These are phyloP conservation scores for Coemansia sp. DNA, from an alignment of 192 early-diverging fungal species.

Conservation along the genomic window DNA sequence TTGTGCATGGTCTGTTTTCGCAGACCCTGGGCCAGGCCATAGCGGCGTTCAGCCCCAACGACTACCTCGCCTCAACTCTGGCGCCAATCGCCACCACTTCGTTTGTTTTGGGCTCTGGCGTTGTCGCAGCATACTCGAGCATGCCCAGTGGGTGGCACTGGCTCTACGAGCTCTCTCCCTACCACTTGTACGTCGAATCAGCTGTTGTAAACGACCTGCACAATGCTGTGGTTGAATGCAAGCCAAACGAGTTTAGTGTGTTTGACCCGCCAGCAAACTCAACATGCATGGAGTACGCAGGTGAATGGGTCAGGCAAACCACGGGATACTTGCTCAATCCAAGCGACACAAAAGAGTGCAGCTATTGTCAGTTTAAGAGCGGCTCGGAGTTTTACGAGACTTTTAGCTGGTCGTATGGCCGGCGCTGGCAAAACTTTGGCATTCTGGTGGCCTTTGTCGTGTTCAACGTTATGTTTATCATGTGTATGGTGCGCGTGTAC, in stretches of 20 bases:
- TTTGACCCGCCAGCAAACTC: conserved; percentile 52
- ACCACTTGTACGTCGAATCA: conserved; percentile 62
- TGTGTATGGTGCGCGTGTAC: conserved; percentile 37
- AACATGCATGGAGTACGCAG: conserved; percentile 56
- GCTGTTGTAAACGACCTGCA: conserved; percentile 61
- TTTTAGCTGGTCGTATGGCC: conserved; percentile 57
- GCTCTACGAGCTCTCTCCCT: conserved; percentile 67
- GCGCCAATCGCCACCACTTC: conserved; percentile 64
- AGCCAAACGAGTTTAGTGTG: conserved; percentile 41
- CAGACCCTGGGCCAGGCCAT: conserved; percentile 61
- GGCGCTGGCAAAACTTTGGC: conserved; percentile 65
- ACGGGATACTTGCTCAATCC: conserved; percentile 55
- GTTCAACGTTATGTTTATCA: conserved; percentile 55
- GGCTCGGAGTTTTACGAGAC: conserved; percentile 33
- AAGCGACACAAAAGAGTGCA: conserved; percentile 36
- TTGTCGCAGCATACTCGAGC: conserved; percentile 56
- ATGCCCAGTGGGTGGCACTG: conserved; percentile 66
- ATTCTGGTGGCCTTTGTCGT: conserved; percentile 59
- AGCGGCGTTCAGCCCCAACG: conserved; percentile 58
- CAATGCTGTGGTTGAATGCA: conserved; percentile 49
- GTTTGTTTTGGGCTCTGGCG: conserved; percentile 61
- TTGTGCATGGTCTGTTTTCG: conserved; percentile 56
- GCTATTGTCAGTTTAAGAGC: conserved; percentile 56
- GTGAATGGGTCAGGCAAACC: conserved; percentile 33
- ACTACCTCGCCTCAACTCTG: conserved; percentile 59